Evolutionary conservation across 768 basidiomycete genomes (phyloP).

Genomic region (Agaricus sinodeliciosus): DNA sequence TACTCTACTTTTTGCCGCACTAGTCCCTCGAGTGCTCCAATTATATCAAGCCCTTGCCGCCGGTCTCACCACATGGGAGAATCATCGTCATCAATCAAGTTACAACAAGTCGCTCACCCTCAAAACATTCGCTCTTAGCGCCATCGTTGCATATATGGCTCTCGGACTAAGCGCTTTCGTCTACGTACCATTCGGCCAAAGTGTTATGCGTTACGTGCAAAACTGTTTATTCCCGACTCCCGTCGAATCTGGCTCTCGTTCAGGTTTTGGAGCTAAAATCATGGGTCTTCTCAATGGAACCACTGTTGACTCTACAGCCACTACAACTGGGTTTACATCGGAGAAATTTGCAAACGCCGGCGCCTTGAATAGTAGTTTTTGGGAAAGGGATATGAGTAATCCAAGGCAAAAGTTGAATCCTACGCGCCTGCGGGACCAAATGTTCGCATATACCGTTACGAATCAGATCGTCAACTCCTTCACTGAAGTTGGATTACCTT

Average conservation of each 20-base stretch:
- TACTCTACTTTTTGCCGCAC: constrained; percentile 71
- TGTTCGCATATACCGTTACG: constrained; percentile 90
- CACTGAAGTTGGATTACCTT: constrained; percentile 78
- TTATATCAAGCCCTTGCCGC: constrained; percentile 65
- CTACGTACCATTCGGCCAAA: constrained; percentile 90
- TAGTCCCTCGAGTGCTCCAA: constrained; percentile 76
- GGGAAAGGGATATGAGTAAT: constrained; percentile 45
- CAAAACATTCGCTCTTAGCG: constrained; percentile 86
- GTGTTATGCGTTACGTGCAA: constrained; percentile 61
- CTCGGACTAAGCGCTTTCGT: constrained; percentile 92
- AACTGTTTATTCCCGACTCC: constrained; percentile 31
- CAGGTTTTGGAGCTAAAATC: constrained; percentile 17
- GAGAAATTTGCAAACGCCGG: constrained; percentile 5
- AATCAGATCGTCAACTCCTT: constrained; percentile 79
- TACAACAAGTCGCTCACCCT: constrained; percentile 76
- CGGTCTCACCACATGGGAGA: constrained; percentile 83
- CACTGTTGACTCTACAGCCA: constrained; percentile 9
- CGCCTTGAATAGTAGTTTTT: constrained; percentile 23
- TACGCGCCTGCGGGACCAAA: constrained; percentile 74
- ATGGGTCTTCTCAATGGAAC: constrained; percentile 26
- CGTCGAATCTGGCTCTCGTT: constrained; percentile 8
- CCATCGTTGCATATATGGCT: constrained; percentile 86
- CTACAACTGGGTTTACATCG: constrained; percentile 3
- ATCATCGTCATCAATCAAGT: constrained; percentile 75
- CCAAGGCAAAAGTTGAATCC: constrained; percentile 59